Evolutionary conservation across 2,329 filamentous ascomycete species (phyloP), one percentile per base, ranked within the genome.

Genomic region (Dactylellina parvicollis): DNA sequence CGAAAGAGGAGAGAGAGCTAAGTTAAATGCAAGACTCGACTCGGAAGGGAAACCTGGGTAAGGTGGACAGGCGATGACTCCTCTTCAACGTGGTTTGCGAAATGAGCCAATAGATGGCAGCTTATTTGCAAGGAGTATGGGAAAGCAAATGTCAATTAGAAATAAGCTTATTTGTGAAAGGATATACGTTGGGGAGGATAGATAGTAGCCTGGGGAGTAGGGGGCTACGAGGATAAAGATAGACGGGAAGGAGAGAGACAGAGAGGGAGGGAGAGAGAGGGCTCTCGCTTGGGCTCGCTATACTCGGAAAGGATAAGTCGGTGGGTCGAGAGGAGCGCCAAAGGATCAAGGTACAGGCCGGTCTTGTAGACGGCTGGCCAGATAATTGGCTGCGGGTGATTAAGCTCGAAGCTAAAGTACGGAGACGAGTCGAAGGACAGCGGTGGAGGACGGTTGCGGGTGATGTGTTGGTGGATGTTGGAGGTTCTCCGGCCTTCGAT

Each of bases 11-110:
- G 38, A 61, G 52, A 40, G 5, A 54, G 69, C 47, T 64, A 73
- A 66, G 69, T 73, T 73, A 73, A 73, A 73, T 73, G 69, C 30
- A 66, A 62, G 38, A 44, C 34, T 55, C 3, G 54, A 60, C 57
- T 72, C 26, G 47, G 54, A 56, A 50, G 60, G 60, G 69, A 47
- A 16, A 47, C 46, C 54, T 49, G 59, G 67, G 42, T 5, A 36
- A 9, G 24, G 60, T 36, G 16, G 34, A 36, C 22, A n/a, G 40
- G 50, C 36, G 18, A 18, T 73, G 69, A 66, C 69, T 73, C 69
- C n/a, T 61, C 44, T 47, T 36, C 28, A 50, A 46, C 24, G 36
- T 59, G 50, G 59, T 59, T 42, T 32, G 28, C 18, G 38, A 36
- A 42, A 73, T 30, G 49, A 55, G 28, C 69, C 69, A 73, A 73